These are phyloP conservation scores for Cordyceps cateniannulata DNA, from an alignment of 2,329 filamentous ascomycete genomes.

Conservation along the genomic window DNA sequence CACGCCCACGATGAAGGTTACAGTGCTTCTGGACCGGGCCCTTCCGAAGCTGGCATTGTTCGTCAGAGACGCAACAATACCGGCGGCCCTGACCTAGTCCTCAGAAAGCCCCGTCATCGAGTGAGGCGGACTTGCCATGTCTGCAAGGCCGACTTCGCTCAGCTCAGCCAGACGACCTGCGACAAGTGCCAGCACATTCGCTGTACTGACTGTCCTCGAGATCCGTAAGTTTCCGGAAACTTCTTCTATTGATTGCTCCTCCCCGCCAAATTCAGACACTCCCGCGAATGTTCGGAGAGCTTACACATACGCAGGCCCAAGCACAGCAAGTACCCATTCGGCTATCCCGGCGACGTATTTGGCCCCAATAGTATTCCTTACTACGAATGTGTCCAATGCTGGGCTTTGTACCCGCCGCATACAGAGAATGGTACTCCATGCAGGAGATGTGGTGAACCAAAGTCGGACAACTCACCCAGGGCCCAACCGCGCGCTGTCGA, in stretches of 20 bases:
- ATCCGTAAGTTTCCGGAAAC: conserved; percentile 57
- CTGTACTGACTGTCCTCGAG: conserved; percentile 74
- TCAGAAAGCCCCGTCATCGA: conserved; percentile 65
- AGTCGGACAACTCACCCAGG: conserved; percentile 53
- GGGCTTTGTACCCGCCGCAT: conserved; percentile 46
- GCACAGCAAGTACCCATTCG: conserved; percentile 61
- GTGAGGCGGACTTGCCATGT: conserved; percentile 71
- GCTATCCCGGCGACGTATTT: conserved; percentile 61
- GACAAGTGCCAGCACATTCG: conserved; percentile 62
- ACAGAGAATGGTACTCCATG: conserved; percentile 49
- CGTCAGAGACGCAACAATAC: conserved; percentile 59
- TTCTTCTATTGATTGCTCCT: background rate
- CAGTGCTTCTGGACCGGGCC: conserved; percentile 45
- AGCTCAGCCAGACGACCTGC: conserved; percentile 54
- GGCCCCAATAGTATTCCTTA: conserved; percentile 44
- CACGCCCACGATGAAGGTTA: conserved; percentile 51
- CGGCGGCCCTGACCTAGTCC: conserved; percentile 64
- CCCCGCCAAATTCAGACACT: background rate
- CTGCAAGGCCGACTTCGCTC: conserved; percentile 58
- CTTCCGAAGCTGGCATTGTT: conserved; percentile 39
- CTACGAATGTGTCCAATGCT: conserved; percentile 58
- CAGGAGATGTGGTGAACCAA: conserved; percentile 52
- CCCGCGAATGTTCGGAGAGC: background rate
- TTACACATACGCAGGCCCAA: conserved; percentile 43
- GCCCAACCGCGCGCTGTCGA: conserved; percentile 54